Evolutionary conservation across 257 asterid genomes (phyloP).

Genomic region (Solanum tarapatanum): DNA sequence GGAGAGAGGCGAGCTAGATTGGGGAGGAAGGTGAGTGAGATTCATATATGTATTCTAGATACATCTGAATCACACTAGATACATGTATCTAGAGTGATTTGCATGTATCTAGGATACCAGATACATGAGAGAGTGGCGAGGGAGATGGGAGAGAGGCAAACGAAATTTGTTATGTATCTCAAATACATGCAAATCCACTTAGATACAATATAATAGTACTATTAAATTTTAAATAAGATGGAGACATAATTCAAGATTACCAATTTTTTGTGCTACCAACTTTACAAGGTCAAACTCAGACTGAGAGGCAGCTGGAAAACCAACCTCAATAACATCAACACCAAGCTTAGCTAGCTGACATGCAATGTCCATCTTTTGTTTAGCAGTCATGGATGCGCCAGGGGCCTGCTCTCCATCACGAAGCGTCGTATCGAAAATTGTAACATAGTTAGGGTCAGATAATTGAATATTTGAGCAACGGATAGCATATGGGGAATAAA

Average conservation of each 20-base stretch:
- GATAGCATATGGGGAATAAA: too few species aligned
- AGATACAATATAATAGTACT: too few species aligned
- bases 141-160: too few species aligned
- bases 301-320: background rate
- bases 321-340: background rate
- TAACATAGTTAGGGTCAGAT: background rate
- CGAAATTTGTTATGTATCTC: too few species aligned
- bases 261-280: background rate
- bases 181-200: background rate
- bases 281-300: background rate
- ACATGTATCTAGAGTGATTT: background rate
- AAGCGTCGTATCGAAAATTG: background rate
- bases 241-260: background rate
- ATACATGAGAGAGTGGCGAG: too few species aligned
- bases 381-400: background rate
- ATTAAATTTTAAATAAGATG: background rate
- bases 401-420: background rate
- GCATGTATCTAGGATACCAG: background rate
- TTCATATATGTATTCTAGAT: too few species aligned
- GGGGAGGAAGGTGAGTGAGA: too few species aligned
- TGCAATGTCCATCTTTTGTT: background rate
- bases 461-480: too few species aligned
- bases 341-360: background rate
- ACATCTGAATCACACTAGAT: too few species aligned
- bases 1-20: too few species aligned